phyloP scores from a whole-genome alignment of 2,329 filamentous ascomycete species.

The Ceratocystis eucalypticola region DNA sequence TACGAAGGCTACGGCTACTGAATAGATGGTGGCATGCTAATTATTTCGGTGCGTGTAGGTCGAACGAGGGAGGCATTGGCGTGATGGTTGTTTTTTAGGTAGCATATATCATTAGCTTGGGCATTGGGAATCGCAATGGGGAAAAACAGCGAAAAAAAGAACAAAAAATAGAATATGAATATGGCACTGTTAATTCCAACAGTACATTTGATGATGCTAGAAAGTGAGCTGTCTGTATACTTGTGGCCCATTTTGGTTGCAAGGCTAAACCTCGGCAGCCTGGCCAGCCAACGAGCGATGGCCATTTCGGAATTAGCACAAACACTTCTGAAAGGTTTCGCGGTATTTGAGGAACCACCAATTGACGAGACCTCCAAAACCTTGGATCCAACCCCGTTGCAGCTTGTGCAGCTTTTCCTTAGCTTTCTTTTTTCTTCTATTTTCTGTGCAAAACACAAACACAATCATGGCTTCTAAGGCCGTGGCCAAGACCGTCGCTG shows the following conservation, averaged over 20 bases:
- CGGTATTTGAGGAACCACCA: neutral
- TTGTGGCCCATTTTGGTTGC: neutral
- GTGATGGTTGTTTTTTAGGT: neutral
- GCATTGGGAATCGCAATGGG: neutral
- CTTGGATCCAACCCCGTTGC: neutral
- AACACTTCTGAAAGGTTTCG: neutral
- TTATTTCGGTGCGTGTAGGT: neutral
- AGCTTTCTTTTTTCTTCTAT: neutral
- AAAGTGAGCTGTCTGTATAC: neutral
- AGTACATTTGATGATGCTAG: neutral
- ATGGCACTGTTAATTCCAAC: neutral
- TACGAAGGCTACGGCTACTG: neutral
- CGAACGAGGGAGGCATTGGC: neutral
- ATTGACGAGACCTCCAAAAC: neutral
- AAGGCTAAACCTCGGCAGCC: neutral
- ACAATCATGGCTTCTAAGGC: conserved; percentile 47
- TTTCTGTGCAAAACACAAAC: conserved; percentile 23
- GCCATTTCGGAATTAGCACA: conserved; percentile 11
- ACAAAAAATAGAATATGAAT: neutral
- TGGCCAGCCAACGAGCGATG: conserved; percentile 2
- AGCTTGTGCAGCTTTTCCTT: neutral
- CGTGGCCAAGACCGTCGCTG: conserved; percentile 41
- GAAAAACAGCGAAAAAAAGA: neutral
- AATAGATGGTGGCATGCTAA: neutral
- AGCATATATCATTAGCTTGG: neutral